These are phyloP conservation scores for Luzula sylvatica DNA, from an alignment of 176 grass and related monocot genomes.

Conservation along the genomic window DNA sequence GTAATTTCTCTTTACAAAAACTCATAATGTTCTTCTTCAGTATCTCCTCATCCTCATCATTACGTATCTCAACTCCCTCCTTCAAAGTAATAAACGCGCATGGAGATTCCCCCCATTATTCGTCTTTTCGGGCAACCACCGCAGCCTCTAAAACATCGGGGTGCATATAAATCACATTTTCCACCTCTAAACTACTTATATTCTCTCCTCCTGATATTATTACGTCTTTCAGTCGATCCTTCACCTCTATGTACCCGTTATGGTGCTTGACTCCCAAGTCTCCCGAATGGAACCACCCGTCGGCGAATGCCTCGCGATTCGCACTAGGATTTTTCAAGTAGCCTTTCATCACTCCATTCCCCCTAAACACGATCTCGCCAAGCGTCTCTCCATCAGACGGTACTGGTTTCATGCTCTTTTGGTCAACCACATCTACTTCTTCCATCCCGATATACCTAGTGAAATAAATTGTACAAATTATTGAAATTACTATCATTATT, in stretches of 20 bases:
- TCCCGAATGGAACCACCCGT: slow-evolving; percentile 91
- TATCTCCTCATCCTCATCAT: slow-evolving; percentile 31
- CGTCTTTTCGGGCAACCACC: slow-evolving; percentile 71
- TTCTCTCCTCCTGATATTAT: slow-evolving; percentile 97
- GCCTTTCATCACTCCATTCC: slow-evolving; percentile 91
- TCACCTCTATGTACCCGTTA: slow-evolving; percentile 82
- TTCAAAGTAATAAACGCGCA: slow-evolving; percentile 80
- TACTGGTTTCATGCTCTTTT: slow-evolving; percentile 59
- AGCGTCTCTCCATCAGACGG: slow-evolving; percentile 60
- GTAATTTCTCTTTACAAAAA: slow-evolving; percentile 68
- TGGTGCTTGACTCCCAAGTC: slow-evolving; percentile 66
- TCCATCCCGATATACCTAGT: slow-evolving; percentile 69
- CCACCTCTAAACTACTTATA: slow-evolving; percentile 93
- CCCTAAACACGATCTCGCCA: slow-evolving; percentile 87
- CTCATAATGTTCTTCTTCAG: slow-evolving; percentile 48
- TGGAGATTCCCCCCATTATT: slow-evolving; percentile 89
- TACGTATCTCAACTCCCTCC: slow-evolving; percentile 23
- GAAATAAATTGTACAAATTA: no score
- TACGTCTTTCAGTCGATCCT: slow-evolving; percentile 93
- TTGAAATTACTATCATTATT: no score
- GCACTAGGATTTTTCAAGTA: slow-evolving; percentile 78
- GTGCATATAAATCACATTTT: slow-evolving; percentile 70
- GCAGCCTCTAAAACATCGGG: slow-evolving; percentile 72
- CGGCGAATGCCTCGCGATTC: slow-evolving; percentile 62
- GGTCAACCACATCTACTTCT: slow-evolving; percentile 57